Conservation (phyloP, 345 rosid genomes). For the Corymbia maculata region DNA sequence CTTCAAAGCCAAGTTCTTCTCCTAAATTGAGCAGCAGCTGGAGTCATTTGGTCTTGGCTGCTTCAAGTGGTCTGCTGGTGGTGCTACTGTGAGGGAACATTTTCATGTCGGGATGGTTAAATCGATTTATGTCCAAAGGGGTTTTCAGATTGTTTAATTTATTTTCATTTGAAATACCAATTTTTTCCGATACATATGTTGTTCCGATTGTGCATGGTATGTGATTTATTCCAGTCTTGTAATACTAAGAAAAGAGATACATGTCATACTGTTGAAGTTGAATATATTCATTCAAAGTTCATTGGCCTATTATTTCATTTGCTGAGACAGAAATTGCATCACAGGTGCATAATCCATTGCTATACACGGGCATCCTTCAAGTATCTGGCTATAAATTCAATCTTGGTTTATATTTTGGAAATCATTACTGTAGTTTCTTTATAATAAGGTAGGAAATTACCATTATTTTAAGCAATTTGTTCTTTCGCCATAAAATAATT, state of each 20-base stretch:
- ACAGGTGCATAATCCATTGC: neutral
- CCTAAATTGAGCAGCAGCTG: slow-evolving; percentile 14
- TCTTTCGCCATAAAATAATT: neutral
- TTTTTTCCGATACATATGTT: neutral
- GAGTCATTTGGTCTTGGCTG: slow-evolving; percentile 26
- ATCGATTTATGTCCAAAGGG: neutral
- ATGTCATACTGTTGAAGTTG: neutral
- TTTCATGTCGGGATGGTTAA: neutral
- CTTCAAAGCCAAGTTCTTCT: slow-evolving; percentile 32
- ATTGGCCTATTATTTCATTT: neutral
- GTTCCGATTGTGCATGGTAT: neutral
- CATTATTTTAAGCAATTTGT: neutral
- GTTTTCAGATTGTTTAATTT: neutral
- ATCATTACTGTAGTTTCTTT: neutral
- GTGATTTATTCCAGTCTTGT: neutral
- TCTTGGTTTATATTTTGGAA: neutral
- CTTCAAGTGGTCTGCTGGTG: slow-evolving; percentile 5
- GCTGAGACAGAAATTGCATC: neutral
- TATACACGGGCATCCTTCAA: neutral
- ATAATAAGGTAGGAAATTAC: neutral
- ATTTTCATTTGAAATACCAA: neutral
- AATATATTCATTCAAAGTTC: neutral
- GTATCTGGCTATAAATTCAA: neutral
- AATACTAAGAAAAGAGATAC: neutral
- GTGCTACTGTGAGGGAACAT: neutral